A percentile compares a stretch with the other conserved stretches of the same genome.
Evolutionary conservation across 371 early-diverging fungal species (phyloP).

Genomic region (Mucor irregularis): DNA sequence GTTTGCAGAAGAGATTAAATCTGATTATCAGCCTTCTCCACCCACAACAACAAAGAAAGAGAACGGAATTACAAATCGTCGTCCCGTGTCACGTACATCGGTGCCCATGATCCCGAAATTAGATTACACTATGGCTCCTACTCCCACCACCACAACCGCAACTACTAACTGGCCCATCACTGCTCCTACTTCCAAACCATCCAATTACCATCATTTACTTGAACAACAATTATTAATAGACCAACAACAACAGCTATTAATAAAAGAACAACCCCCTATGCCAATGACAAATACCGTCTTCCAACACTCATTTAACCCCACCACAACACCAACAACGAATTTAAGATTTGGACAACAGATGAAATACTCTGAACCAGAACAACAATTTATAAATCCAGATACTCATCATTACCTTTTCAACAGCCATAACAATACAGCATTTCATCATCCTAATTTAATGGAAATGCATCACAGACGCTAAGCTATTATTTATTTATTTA

Average conservation of each 20-base stretch:
- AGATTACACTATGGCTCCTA: too few species aligned
- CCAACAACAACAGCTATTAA: background rate
- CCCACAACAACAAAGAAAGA: background rate
- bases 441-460: background rate
- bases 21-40: background rate
- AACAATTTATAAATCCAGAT: background rate
- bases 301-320: too few species aligned
- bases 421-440: background rate
- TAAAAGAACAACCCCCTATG: too few species aligned
- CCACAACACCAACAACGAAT: too few species aligned
- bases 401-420: too few species aligned
- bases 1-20: background rate
- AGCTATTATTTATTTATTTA: background rate
- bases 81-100: constrained; percentile 16
- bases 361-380: too few species aligned
- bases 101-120: constrained; percentile 12
- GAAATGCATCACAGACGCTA: constrained; percentile 7
- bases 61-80: background rate
- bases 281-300: too few species aligned
- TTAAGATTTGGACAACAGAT: too few species aligned
- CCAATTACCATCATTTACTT: too few species aligned
- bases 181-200: background rate
- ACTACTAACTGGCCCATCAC: constrained; percentile 7
- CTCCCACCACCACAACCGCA: too few species aligned
- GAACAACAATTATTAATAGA: background rate